Conservation (phyloP, 495 filamentous ascomycete genomes). For the Daldinia decipiens region DNA sequence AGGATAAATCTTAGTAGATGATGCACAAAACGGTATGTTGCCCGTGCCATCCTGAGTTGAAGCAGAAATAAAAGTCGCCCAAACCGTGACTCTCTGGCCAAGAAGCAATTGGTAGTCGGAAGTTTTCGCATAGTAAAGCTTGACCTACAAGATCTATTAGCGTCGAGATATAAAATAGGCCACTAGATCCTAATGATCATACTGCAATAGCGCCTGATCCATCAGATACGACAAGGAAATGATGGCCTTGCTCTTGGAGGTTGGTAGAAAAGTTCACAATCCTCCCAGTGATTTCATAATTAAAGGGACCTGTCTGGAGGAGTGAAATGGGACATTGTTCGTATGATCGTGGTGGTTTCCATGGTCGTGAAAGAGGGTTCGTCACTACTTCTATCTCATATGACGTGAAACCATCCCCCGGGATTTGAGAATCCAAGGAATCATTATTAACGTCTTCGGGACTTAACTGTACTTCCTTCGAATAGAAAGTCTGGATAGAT, state of each 20-base stretch:
- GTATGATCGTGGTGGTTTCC: conserved; percentile 66
- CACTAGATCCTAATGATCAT: conserved; percentile 13
- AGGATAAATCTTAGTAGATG: conserved; percentile 61
- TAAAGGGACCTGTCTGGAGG: conserved; percentile 61
- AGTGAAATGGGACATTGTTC: conserved; percentile 59
- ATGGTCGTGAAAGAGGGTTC: conserved; percentile 56
- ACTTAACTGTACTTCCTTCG: conserved; percentile 39
- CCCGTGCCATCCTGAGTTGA: conserved; percentile 42
- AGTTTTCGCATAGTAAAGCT: conserved; percentile 50
- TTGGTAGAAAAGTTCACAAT: conserved; percentile 64
- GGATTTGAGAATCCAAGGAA: neutral
- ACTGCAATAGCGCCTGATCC: conserved; percentile 67
- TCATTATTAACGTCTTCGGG: conserved; percentile 29
- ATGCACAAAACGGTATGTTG: conserved; percentile 41
- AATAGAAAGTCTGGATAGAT: conserved; percentile 67
- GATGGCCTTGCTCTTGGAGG: conserved; percentile 54
- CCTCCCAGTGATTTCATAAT: conserved; percentile 66
- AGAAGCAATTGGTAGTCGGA: conserved; percentile 51
- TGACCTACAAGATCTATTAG: conserved; percentile 49
- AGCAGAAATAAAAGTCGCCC: conserved; percentile 54
- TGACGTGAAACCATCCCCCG: conserved; percentile 63
- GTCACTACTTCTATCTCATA: conserved; percentile 56
- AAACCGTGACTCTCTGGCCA: conserved; percentile 56
- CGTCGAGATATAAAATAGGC: neutral
- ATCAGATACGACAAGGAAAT: conserved; percentile 68